Evolutionary conservation across 305 asterid species (phyloP), one percentile per base, ranked within the genome.

Genomic region (Petunia hybrid): DNA sequence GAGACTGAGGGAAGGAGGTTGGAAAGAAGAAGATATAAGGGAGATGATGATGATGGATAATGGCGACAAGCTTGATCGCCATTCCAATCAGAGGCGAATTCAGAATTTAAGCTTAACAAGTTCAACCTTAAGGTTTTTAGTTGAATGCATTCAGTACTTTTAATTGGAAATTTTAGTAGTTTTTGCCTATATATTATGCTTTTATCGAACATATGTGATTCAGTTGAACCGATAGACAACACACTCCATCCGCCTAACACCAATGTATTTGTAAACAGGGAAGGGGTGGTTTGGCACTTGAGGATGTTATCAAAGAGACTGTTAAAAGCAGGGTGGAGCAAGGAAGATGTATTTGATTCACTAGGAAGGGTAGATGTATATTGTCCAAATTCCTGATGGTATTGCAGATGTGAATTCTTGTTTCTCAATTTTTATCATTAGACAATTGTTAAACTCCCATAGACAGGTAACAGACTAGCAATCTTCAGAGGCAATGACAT

Each of bases 1-100:
- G 91, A 85, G 88, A 86, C 80, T 95, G 84, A 88, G 90, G 83
- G 82, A 84, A 8, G 99, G 97, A 38, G 98, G 99, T 82, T 95
- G 99, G 99, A 90, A 85, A 31, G 98, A 93, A 83, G 94, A 95
- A 80, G 99, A 95, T 2, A 92, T 95, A 5, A 84, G 89, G 85
- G 99, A 95, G 85, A 95, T 95, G 99, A 89, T 94, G 97, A 85
- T 88, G 89, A 89, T 93, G 89, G 93, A 88, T 89, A 94, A 86
- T 68, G 6, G 87, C 6, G 89, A 85, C 82, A 36, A n/a, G 31
- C 31, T 22, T 22, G 31, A 22, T 22, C 31, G 31, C 0, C 31
- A 22, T 22, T 22, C 31, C 31, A 22, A 22, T 22, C 31, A 22
- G 31, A 22, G 31, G 31, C 31, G 31, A 22, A 22, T 22, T 22